These are phyloP conservation scores for Phyllosticta citribraziliensis DNA, from an alignment of 2,329 filamentous ascomycete species.

Conservation along the genomic window DNA sequence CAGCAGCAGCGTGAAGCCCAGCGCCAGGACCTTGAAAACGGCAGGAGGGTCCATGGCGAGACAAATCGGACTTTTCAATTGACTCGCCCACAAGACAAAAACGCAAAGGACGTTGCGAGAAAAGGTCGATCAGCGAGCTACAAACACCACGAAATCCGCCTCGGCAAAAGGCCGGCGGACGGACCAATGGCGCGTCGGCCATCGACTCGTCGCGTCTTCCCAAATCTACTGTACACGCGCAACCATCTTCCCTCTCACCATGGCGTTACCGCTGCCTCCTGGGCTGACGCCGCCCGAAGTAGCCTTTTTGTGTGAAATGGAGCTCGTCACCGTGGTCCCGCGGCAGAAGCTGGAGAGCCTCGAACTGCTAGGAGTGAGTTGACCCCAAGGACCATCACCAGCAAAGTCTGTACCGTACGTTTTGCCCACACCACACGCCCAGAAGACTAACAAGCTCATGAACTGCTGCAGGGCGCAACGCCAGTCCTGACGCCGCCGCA, in stretches of 20 bases:
- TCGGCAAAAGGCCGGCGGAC: constrained; percentile 10
- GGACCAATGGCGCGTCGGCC: background rate
- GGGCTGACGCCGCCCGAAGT: constrained; percentile 78
- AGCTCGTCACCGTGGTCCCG: constrained; percentile 84
- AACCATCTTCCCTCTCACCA: constrained; percentile 20
- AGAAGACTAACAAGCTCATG: no score
- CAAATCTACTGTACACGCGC: background rate
- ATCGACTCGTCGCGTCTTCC: constrained; percentile 1
- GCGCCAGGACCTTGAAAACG: constrained; percentile 6
- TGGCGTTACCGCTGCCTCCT: constrained; percentile 53
- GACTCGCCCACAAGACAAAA: background rate
- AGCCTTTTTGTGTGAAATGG: constrained; percentile 95
- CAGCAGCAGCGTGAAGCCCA: constrained; percentile 8
- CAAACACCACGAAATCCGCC: background rate
- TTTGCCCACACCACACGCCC: background rate
- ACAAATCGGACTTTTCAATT: background rate
- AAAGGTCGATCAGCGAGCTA: background rate
- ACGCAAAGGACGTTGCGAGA: background rate
- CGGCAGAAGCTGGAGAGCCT: constrained; percentile 83
- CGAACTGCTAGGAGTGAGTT: constrained; percentile 71
- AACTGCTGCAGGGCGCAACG: constrained; percentile 57
- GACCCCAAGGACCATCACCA: constrained; percentile 14
- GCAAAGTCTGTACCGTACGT: constrained; percentile 6
- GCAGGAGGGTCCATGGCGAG: constrained; percentile 5
- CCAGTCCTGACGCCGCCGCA: constrained; percentile 70